phyloP scores from a whole-genome alignment of 1,139 yeast genomes.

The Sugiyamaella neomexicana region DNA sequence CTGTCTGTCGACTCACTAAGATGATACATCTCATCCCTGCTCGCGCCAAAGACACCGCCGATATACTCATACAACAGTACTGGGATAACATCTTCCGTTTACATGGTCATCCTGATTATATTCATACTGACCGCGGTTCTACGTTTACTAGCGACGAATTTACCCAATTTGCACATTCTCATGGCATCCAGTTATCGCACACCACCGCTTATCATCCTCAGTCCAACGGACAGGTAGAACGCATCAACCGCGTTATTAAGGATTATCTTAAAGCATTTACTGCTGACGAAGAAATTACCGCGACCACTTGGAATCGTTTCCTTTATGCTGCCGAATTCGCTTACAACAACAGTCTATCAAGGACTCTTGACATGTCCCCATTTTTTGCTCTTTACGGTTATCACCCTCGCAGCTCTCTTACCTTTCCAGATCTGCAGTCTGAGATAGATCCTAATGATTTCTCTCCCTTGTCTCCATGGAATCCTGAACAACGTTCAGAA shows the following conservation, averaged over 20 bases:
- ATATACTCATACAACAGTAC: background rate
- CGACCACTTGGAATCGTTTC: background rate
- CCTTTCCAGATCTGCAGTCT: no score
- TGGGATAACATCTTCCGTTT: background rate
- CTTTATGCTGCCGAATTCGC: background rate
- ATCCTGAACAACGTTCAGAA: background rate
- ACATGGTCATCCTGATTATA: background rate
- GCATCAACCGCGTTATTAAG: background rate
- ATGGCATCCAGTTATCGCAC: background rate
- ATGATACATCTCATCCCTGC: background rate
- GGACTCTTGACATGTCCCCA: background rate
- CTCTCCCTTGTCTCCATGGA: background rate
- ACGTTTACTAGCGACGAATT: background rate
- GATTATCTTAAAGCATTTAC: background rate
- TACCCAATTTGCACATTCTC: background rate
- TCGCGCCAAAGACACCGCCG: background rate
- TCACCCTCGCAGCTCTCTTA: background rate
- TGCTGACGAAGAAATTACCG: no score
- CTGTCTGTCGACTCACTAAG: background rate
- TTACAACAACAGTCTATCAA: background rate
- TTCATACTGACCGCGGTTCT: background rate
- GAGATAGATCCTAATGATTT: background rate
- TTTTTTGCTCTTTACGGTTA: background rate
- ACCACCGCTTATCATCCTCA: background rate
- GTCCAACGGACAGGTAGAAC: background rate